These are phyloP conservation scores for Ceratobasidium sp. DNA, from an alignment of 1,284 basidiomycete genomes.

Conservation along the genomic window DNA sequence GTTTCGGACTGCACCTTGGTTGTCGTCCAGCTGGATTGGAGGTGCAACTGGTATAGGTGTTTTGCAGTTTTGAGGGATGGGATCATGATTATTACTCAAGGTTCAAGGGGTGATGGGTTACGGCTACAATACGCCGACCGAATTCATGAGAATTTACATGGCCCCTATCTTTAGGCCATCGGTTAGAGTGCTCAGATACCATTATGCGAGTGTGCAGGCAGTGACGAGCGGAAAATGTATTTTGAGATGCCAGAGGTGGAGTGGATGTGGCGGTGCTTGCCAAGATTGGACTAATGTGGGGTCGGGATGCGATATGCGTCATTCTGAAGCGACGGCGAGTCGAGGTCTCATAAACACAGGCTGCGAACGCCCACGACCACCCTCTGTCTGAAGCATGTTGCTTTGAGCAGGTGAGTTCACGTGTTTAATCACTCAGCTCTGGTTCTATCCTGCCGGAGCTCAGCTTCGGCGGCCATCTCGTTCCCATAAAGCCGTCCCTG, in stretches of 20 bases:
- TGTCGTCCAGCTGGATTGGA: neutral
- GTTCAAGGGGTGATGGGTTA: neutral
- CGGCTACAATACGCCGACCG: neutral
- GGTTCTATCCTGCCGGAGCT: slow-evolving; percentile 25
- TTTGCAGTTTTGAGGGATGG: neutral
- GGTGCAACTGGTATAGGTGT: neutral
- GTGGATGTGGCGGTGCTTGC: slow-evolving; percentile 20
- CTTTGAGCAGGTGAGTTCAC: slow-evolving; percentile 40
- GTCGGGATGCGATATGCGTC: slow-evolving; percentile 28
- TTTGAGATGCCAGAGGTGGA: neutral
- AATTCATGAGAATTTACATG: too few species aligned
- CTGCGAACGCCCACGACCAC: slow-evolving; percentile 7
- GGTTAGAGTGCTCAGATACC: too few species aligned
- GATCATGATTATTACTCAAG: slow-evolving; percentile 5
- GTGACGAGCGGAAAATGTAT: neutral
- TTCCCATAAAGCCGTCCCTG: slow-evolving; percentile 33
- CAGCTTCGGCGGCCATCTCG: slow-evolving; percentile 23
- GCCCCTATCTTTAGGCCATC: too few species aligned
- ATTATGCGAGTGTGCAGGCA: too few species aligned
- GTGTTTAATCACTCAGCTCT: slow-evolving; percentile 1
- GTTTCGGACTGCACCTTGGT: neutral
- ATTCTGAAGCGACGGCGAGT: slow-evolving; percentile 9
- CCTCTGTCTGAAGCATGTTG: slow-evolving; percentile 23
- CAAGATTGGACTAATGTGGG: slow-evolving; percentile 10
- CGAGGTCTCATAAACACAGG: slow-evolving; percentile 33